phyloP scores from a whole-genome alignment of 164 flowering plant genomes.

The Chimonanthus salicifolius region DNA sequence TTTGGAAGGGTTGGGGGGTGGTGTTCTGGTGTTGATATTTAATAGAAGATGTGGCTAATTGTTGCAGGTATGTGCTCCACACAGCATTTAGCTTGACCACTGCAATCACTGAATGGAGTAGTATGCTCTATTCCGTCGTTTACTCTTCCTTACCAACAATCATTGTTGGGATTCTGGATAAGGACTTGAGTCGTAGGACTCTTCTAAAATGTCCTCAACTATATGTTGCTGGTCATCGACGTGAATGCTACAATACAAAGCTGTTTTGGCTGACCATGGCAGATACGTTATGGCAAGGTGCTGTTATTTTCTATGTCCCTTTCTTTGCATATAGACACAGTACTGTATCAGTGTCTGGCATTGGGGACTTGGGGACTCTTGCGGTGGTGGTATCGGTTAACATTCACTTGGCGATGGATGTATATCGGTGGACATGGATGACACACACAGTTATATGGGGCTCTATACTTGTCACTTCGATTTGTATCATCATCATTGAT shows the following conservation, averaged over 20 bases:
- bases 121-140: conserved; percentile 75
- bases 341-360: conserved; percentile 52
- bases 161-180: conserved; percentile 80
- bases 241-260: conserved; percentile 59
- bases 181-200: conserved; percentile 71
- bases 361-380: conserved; percentile 93
- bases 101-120: conserved; percentile 93
- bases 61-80: conserved; percentile 73
- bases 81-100: conserved; percentile 72
- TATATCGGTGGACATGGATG: conserved; percentile 80
- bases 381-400: conserved; percentile 81
- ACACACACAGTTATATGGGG: conserved; percentile 92
- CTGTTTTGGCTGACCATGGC: conserved; percentile 78
- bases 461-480: conserved; percentile 65
- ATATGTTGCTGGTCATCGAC: conserved; percentile 81
- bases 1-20: too few relatives aligned
- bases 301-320: conserved; percentile 65
- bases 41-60: background rate
- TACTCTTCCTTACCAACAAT: conserved; percentile 86
- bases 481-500: conserved; percentile 76
- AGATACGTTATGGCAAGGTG: conserved; percentile 95
- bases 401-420: conserved; percentile 90
- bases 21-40: too few relatives aligned
- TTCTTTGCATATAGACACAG: conserved; percentile 61
- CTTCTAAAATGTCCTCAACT: conserved; percentile 74